Evolutionary conservation across 2,329 filamentous ascomycete genomes (phyloP).

Genomic region (Ceratocystiopsis brevicomis): DNA sequence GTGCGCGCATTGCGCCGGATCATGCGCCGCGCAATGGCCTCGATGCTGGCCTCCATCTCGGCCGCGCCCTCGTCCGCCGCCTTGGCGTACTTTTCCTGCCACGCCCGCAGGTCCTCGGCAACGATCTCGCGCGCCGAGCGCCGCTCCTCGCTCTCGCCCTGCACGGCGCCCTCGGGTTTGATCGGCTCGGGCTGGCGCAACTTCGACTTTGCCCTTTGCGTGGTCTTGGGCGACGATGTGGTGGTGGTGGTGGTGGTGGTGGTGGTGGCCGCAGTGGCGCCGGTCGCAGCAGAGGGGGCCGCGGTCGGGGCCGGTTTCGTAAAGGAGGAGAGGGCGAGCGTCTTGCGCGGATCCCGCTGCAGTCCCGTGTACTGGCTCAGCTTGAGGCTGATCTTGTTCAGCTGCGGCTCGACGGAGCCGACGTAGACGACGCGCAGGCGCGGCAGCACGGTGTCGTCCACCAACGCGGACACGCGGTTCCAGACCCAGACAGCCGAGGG

Average conservation of each 20-base stretch:
- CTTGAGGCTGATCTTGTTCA: conserved; percentile 78
- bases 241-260: conserved; percentile 15
- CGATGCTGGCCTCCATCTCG: conserved; percentile 52
- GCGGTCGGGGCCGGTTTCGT: conserved; percentile 16
- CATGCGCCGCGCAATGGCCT: conserved; percentile 29
- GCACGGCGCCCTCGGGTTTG: conserved; percentile 23
- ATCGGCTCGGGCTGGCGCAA: conserved; percentile 15
- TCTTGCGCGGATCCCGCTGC: too few relatives aligned
- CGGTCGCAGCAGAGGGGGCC: conserved; percentile 5
- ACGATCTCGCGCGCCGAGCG: conserved; percentile 48
- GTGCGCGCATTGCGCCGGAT: conserved; percentile 15
- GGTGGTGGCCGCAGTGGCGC: conserved; percentile 5
- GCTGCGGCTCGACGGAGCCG: conserved; percentile 87
- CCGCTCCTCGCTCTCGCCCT: conserved; percentile 35
- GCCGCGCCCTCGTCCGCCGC: conserved; percentile 63
- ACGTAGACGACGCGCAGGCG: conserved; percentile 62
- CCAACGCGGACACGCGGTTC: conserved; percentile 48
- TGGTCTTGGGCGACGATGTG: conserved; percentile 9
- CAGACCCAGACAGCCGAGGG: conserved; percentile 55
- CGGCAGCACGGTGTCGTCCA: conserved; percentile 65
- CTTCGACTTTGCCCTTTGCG: conserved; percentile 6
- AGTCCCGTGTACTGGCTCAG: conserved; percentile 47
- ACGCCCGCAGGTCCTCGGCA: conserved; percentile 57
- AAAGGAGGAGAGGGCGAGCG: conserved; percentile 16
- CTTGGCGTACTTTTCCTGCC: conserved; percentile 75